Conservation (phyloP, 495 filamentous ascomycete genomes). For the Xylaria venustula region DNA sequence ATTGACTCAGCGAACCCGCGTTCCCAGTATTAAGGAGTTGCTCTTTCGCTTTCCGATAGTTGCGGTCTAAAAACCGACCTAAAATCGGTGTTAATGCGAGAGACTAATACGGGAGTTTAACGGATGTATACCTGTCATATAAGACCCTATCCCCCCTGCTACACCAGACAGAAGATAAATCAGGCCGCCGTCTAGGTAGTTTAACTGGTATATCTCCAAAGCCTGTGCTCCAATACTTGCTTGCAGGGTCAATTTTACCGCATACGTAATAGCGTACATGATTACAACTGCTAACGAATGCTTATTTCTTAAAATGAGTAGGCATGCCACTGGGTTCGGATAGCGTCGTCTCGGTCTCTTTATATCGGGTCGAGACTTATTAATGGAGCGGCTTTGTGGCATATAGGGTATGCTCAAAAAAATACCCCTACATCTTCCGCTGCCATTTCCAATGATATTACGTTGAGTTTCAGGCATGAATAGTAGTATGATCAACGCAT, state of each 20-base stretch:
- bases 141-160: neutral
- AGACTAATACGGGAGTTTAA: neutral
- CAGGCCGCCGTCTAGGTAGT: slow-evolving; percentile 1
- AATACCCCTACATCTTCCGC: slow-evolving; percentile 36
- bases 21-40: slow-evolving; percentile 35
- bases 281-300: neutral
- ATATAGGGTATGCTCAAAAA: slow-evolving; percentile 39
- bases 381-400: neutral
- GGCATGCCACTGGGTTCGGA: slow-evolving; percentile 1
- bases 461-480: slow-evolving; percentile 46
- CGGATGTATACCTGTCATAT: neutral
- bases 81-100: neutral
- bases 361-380: neutral
- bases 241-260: neutral
- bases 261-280: neutral
- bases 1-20: slow-evolving; percentile 36
- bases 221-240: neutral
- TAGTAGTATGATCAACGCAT: slow-evolving; percentile 27
- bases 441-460: slow-evolving; percentile 49
- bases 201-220: neutral
- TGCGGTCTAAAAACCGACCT: slow-evolving; percentile 32
- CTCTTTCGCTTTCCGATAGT: slow-evolving; percentile 35
- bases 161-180: neutral
- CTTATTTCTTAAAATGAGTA: neutral
- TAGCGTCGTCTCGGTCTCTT: neutral